phyloP scores from a whole-genome alignment of 805 yeast species.

The Saturnispora halmiae region DNA sequence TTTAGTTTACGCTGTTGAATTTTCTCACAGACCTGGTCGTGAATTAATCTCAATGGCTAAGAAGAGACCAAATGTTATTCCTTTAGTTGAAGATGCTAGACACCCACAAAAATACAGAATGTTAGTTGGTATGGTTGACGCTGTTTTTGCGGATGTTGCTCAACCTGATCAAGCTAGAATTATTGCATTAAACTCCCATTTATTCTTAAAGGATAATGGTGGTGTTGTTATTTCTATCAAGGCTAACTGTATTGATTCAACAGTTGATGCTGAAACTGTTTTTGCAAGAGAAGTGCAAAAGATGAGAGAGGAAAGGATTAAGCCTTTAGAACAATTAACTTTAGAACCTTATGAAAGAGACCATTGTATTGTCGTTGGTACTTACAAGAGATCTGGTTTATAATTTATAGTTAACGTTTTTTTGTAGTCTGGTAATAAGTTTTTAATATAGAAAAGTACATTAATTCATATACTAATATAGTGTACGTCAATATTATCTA shows the following conservation, averaged over 20 bases:
- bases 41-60: constrained; percentile 99
- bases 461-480: no score
- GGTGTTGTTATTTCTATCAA: constrained; percentile 97
- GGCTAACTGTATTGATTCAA: constrained; percentile 99
- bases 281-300: constrained; percentile 99
- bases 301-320: constrained; percentile 96
- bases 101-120: constrained; percentile 99
- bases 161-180: constrained; percentile 99
- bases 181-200: constrained; percentile 94
- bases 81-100: constrained; percentile 99
- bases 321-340: constrained; percentile 97
- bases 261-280: constrained; percentile 98
- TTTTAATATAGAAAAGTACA: background rate
- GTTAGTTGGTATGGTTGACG: constrained; percentile 98
- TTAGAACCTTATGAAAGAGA: constrained; percentile 99
- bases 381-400: constrained; percentile 85
- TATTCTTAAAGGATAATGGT: constrained; percentile 97
- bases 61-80: constrained; percentile 98
- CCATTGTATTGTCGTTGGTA: constrained; percentile 97
- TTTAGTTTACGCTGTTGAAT: constrained; percentile 96
- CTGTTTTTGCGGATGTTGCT: constrained; percentile 98
- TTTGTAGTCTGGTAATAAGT: background rate
- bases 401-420: constrained; percentile 22
- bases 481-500: no score
- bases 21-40: constrained; percentile 99